phyloP scores from a whole-genome alignment of 176 grass and related monocot species.

The Hsuehochloa calcarea region DNA sequence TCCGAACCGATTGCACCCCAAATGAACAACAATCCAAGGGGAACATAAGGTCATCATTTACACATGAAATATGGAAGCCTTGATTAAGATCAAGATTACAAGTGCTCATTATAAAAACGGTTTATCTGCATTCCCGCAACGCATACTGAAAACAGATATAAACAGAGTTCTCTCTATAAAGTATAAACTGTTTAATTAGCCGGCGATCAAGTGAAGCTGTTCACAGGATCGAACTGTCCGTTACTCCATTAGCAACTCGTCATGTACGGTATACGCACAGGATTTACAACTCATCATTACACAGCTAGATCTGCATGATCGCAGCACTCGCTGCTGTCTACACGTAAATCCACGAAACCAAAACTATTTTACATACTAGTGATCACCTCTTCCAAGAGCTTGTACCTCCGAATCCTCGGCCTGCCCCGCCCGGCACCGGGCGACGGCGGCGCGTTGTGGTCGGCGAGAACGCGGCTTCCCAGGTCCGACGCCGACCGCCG shows the following conservation, averaged over 20 bases:
- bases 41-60: background rate
- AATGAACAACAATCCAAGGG: background rate
- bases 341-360: background rate
- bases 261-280: background rate
- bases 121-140: background rate
- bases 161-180: background rate
- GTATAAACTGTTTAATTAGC: background rate
- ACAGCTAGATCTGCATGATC: background rate
- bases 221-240: background rate
- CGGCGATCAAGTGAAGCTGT: background rate
- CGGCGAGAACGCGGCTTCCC: constrained; percentile 41
- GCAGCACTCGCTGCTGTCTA: background rate
- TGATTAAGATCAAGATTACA: background rate
- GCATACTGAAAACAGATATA: background rate
- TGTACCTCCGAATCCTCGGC: constrained; percentile 78
- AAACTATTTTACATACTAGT: background rate
- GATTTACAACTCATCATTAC: constrained; percentile 7
- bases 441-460: constrained; percentile 39
- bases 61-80: constrained; percentile 12
- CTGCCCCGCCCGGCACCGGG: constrained; percentile 49
- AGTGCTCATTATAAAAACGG: background rate
- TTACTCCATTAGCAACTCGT: constrained; percentile 9
- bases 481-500: constrained; percentile 69
- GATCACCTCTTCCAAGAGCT: constrained; percentile 91
- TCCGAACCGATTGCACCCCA: too few relatives aligned